Base-by-base conservation (phyloP, 2,329 filamentous ascomycete species). In the Calonectria pteridis region DNA sequence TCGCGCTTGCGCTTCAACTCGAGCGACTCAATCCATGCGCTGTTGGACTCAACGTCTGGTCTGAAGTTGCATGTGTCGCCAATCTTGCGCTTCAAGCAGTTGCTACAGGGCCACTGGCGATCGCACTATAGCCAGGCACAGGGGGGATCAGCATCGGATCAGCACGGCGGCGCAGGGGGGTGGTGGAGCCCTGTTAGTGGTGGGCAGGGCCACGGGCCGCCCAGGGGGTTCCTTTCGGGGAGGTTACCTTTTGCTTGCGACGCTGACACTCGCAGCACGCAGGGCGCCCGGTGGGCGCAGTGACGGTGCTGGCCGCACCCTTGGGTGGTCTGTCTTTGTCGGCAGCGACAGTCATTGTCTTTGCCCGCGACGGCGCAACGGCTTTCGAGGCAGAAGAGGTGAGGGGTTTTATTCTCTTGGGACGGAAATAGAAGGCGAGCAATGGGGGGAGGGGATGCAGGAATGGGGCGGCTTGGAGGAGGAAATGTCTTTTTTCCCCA, bases 261-360 rank as follows among this genome's bases (percentile, higher is more conserved):
- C 84, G 82, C 63, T 81, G 78, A 70, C 84, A 88, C 77, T 88
- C 87, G 7, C 85, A 85, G 74, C 87, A 88, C 46, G 87, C 86
- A 31, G 83, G 77, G 51, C 83, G 82, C 55, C 29, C 29, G 6
- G 40, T 10, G 40, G 40, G 6, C 40, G 18, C 40, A 18, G 33
- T 37, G 33, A 59, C 33, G 20, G 29, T 13, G 43, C n/a, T 46
- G 43, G 43, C 4, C 20, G 43, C 43, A 37, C 23, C 55, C 55
- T 59, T 37, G 33, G 33, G 1, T 2, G 33, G 5, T 40, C 35
- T 59, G 13, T 40, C 33, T 40, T 26, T 59, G 23, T 59, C 55
- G 33, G 33, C 55, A 4, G 33, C 5, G n/a, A 35, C n/a, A 2
- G 55, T 40, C 55, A 59, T 59, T 40, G 55, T 26, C 5, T 26